Conservation (phyloP, 2,329 filamentous ascomycete species). For the Helicocarpus griseus region DNA sequence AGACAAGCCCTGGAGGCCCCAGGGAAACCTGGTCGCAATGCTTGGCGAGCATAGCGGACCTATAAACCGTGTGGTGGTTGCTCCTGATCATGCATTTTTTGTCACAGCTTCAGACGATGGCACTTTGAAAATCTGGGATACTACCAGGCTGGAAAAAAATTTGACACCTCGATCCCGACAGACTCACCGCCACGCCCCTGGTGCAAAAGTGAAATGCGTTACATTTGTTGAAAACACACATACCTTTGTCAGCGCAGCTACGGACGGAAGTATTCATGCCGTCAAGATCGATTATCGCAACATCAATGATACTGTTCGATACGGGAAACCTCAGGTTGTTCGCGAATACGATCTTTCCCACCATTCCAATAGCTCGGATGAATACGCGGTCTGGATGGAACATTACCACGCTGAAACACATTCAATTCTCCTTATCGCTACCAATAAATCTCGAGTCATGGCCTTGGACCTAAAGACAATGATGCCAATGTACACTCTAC, state of each 20-base stretch:
- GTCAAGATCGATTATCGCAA: constrained; percentile 67
- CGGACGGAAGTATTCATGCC: constrained; percentile 81
- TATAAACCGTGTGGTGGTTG: constrained; percentile 69
- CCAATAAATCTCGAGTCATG: constrained; percentile 72
- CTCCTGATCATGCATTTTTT: constrained; percentile 91
- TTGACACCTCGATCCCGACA: constrained; percentile 79
- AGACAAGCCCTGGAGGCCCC: constrained; percentile 68
- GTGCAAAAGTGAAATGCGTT: constrained; percentile 65
- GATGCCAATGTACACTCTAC: constrained; percentile 66
- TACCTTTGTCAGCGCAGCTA: constrained; percentile 83
- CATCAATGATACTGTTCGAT: constrained; percentile 53
- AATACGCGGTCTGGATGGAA: constrained; percentile 82
- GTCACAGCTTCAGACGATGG: constrained; percentile 89
- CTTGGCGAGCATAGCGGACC: constrained; percentile 79
- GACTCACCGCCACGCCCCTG: constrained; percentile 65
- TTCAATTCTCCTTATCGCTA: constrained; percentile 79
- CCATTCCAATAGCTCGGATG: constrained; percentile 37
- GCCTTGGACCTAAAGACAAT: constrained; percentile 83
- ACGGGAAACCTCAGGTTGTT: constrained; percentile 66
- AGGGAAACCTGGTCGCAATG: constrained; percentile 73
- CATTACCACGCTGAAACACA: constrained; percentile 75
- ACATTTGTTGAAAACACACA: constrained; percentile 92
- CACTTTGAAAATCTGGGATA: constrained; percentile 87
- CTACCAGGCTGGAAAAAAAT: constrained; percentile 79
- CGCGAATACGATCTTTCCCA: constrained; percentile 64